These are phyloP conservation scores for Colletotrichum liaoningense DNA, from an alignment of 2,329 filamentous ascomycete genomes.

Conservation along the genomic window DNA sequence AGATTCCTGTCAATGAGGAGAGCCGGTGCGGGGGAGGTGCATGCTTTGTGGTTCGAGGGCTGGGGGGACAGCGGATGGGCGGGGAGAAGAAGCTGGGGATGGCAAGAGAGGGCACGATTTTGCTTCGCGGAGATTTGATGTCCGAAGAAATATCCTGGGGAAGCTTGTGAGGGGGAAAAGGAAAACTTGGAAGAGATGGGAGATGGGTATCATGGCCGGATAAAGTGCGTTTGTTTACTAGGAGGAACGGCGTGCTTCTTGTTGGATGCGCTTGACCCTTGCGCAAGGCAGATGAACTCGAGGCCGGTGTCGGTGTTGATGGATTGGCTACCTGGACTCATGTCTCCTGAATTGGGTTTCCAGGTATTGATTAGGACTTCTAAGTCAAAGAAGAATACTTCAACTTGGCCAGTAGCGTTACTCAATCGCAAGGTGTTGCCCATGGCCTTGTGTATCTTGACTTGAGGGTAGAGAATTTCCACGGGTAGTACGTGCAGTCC, in stretches of 20 bases:
- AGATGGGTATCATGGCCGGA: background rate
- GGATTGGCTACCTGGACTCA: background rate
- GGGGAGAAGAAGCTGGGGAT: background rate
- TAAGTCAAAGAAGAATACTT: too few relatives aligned
- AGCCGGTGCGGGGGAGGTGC: background rate
- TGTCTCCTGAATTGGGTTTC: too few relatives aligned
- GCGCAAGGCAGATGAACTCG: background rate
- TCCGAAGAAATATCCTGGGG: background rate
- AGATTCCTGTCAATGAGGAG: too few relatives aligned
- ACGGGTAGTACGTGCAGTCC: background rate
- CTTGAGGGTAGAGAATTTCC: background rate
- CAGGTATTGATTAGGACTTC: too few relatives aligned
- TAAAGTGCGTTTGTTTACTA: background rate
- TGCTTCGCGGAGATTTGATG: background rate
- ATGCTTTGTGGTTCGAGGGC: background rate
- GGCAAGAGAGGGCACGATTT: background rate
- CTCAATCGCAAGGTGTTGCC: background rate
- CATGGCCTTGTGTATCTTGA: background rate
- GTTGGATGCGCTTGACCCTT: background rate
- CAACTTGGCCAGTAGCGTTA: too few relatives aligned
- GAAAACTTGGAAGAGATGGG: background rate
- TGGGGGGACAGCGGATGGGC: background rate
- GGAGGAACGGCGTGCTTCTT: background rate
- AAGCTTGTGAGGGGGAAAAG: background rate
- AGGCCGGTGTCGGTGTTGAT: background rate